Evolutionary conservation across 306 rosid genomes (phyloP), one percentile per base, ranked within the genome.

Genomic region (Elaeagnus macrophylla): DNA sequence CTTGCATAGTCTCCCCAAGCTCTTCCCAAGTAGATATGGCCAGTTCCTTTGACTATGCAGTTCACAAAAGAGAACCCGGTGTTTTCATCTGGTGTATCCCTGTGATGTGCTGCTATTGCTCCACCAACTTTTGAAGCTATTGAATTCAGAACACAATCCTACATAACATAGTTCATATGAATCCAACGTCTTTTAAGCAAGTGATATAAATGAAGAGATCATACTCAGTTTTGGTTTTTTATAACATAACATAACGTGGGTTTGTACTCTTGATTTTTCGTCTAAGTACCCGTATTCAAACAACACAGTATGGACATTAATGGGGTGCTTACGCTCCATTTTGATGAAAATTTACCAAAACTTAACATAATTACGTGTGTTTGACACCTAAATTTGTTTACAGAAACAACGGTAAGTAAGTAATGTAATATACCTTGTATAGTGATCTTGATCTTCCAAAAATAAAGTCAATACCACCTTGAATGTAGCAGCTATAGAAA

Each of bases 1-100:
- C 96, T 82, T 52, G 97, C 78, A 51, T 84, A 84, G 39, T 67
- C 54, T 2, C 95, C 97, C 97, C 97, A 91, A 37, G 97, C 97
- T 74, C 96, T 75, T 14, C 93, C 97, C 69, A 91, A 77, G 64
- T 43, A 70, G 49, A 84, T 69, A 15, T 50, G 61, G 3, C 95
- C 96, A 1, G 72, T 71, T 66, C 99, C 99, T 32, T 47, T 60
- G 54, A 91, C 78, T 38, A 37, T 56, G 60, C 99, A 84, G 12
- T 72, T 70, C 1, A 87, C 82, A 41, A 91, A 91, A 6, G 95
- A 91, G 72, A 91, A 88, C 2, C 94, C 86, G 2, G 96, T 68
- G 13, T 78, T 73, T 39, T 88, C 81, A 9, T 51, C 0, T 10
- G 82, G 63, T 7, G 67, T 60, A 53, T 74, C 65, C 49, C 96